These are phyloP conservation scores for Termitomyces sp. DNA, from an alignment of 768 basidiomycete species.

Conservation along the genomic window DNA sequence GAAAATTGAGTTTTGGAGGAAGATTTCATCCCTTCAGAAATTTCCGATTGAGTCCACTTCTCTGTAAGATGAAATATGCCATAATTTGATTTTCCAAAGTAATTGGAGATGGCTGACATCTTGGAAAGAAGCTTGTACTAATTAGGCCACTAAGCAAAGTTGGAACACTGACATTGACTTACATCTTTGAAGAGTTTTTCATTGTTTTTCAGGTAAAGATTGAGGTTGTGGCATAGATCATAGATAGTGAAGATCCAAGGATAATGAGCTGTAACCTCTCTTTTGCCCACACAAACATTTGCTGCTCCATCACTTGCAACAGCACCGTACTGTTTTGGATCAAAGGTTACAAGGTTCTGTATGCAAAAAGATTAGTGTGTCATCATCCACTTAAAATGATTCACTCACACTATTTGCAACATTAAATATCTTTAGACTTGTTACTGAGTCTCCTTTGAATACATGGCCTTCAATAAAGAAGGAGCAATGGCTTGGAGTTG, in stretches of 20 bases:
- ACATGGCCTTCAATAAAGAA: not conserved
- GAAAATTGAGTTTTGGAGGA: not conserved
- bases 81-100: not conserved
- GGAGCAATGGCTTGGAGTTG: not conserved
- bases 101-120: not conserved
- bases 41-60: not conserved
- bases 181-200: constrained; percentile 17
- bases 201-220: constrained; percentile 19
- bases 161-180: too few species aligned
- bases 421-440: not conserved
- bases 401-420: not conserved
- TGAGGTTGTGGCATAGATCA: constrained; percentile 12
- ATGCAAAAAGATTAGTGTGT: too few species aligned
- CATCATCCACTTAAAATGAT: too few species aligned
- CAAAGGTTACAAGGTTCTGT: too few species aligned
- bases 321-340: too few species aligned
- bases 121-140: too few species aligned
- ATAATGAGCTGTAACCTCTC: not conserved
- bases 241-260: not conserved
- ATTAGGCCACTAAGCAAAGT: too few species aligned
- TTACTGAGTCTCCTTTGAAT: not conserved
- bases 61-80: not conserved
- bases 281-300: too few species aligned
- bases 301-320: too few species aligned
- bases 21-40: not conserved